phyloP scores from a whole-genome alignment of 768 basidiomycete species.

The Hypholoma fasciculare region DNA sequence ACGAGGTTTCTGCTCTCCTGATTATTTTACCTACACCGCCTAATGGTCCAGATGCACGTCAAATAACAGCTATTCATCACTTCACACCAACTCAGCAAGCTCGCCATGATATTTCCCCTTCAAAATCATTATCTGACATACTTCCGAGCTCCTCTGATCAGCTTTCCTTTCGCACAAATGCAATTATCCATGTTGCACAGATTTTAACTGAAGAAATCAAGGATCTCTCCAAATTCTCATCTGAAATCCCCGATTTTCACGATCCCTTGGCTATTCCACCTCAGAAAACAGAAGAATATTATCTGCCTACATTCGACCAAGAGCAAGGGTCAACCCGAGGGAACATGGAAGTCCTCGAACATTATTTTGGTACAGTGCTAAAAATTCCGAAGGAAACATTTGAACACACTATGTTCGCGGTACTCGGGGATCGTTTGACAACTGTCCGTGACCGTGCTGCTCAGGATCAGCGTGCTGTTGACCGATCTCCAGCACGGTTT shows the following conservation, averaged over 20 bases:
- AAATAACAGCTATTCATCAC: no score
- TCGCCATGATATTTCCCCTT: slow-evolving; percentile 7
- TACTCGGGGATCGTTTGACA: slow-evolving; percentile 17
- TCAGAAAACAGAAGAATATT: slow-evolving; percentile 14
- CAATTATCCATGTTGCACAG: slow-evolving; percentile 7
- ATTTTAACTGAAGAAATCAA: slow-evolving; percentile 2
- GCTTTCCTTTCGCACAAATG: neutral
- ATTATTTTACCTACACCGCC: slow-evolving; percentile 7
- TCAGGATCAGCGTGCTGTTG: slow-evolving; percentile 20
- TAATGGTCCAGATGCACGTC: no score
- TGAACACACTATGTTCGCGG: slow-evolving; percentile 10
- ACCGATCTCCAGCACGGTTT: slow-evolving; percentile 15
- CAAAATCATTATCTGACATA: slow-evolving; percentile 8
- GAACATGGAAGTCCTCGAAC: slow-evolving; percentile 16
- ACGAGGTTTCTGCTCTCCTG: slow-evolving; percentile 22
- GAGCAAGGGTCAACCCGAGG: slow-evolving; percentile 18
- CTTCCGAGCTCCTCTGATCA: slow-evolving; percentile 7
- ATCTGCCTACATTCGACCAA: slow-evolving; percentile 18
- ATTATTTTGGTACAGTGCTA: slow-evolving; percentile 16
- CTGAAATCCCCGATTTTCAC: neutral
- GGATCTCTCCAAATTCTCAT: neutral
- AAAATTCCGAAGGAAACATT: slow-evolving; percentile 13
- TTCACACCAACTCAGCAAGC: no score
- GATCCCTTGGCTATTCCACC: neutral
- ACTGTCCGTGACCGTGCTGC: slow-evolving; percentile 18